Conservation (phyloP, 2,329 filamentous ascomycete species). For the Aspergillus tamarii region DNA sequence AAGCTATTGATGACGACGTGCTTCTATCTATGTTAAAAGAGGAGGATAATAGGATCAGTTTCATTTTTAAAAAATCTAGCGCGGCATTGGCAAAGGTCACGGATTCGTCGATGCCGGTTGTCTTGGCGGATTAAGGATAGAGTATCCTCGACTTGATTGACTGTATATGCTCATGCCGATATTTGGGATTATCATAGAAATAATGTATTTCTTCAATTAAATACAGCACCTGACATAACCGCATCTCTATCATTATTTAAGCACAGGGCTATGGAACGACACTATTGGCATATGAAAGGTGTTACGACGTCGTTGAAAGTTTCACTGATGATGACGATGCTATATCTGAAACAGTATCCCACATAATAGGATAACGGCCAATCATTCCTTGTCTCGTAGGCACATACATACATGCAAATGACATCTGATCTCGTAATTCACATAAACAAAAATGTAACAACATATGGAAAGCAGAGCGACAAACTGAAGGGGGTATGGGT, state of each 20-base stretch:
- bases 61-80: slow-evolving; percentile 44
- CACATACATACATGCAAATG: slow-evolving; percentile 4
- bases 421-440: background rate
- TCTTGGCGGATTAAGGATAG: slow-evolving; percentile 6
- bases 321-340: background rate
- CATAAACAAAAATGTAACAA: background rate
- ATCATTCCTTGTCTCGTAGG: background rate
- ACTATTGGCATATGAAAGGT: background rate
- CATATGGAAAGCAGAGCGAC: slow-evolving; percentile 2
- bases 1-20: slow-evolving; percentile 37
- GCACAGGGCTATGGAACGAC: background rate
- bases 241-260: no score
- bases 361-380: background rate
- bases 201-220: background rate
- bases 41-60: slow-evolving; percentile 43
- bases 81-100: slow-evolving; percentile 22
- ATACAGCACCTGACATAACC: background rate
- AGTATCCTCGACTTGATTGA: background rate
- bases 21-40: slow-evolving; percentile 41
- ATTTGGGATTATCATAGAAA: background rate
- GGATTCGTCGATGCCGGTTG: background rate
- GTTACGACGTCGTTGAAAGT: background rate
- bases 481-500: slow-evolving; percentile 4
- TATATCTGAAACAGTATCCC: background rate
- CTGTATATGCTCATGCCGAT: background rate